Base-by-base conservation (phyloP, 192 early-diverging fungal species). In the Gigaspora rosea region DNA sequence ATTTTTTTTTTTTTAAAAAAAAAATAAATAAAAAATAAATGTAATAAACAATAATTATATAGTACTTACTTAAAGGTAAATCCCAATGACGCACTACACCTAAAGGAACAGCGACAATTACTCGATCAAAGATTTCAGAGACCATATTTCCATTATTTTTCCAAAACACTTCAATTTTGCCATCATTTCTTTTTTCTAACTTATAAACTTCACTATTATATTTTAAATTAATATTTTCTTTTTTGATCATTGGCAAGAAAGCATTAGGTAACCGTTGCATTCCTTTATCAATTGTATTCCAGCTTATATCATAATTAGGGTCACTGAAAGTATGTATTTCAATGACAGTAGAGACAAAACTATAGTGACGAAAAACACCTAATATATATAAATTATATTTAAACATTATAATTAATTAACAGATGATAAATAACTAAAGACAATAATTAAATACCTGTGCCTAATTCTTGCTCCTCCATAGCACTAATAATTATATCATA, bases 261-360 rank as follows among this genome's bases (percentile, higher is more conserved):
- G 81, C 79, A 27, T 82, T n/a, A 41, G 81, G 58, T 16, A 80
- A 69, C 48, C 81, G 79, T 35, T 77, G 63, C 47, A 82, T 50
- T n/a, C 81, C 81, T 7, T 80, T 62, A 52, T 82, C 66, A 13
- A 82, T 76, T 0, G 80, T 69, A 13, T 64, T 62, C 80, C 80
- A 65, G 27, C 27, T 27, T 27, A 63, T 7, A 32, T 32, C 12
- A 73, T 12, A 72, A 33, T 76, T 66, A 0, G 49, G 8, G 27
- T 36, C 56, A 0, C 46, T 8, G 51, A 75, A 75, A 16, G 65
- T 79, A 61, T 69, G 78, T 13, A 27, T 48, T 33, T 74, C 73
- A 0, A 74, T 56, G 5, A 74, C 52, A 10, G 73, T 15, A 27
- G 27, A 27, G 27, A 27, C 27, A 27, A 27, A 27, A 27, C 27